phyloP scores from a whole-genome alignment of 768 basidiomycete genomes.

The Agrocybe praecox region DNA sequence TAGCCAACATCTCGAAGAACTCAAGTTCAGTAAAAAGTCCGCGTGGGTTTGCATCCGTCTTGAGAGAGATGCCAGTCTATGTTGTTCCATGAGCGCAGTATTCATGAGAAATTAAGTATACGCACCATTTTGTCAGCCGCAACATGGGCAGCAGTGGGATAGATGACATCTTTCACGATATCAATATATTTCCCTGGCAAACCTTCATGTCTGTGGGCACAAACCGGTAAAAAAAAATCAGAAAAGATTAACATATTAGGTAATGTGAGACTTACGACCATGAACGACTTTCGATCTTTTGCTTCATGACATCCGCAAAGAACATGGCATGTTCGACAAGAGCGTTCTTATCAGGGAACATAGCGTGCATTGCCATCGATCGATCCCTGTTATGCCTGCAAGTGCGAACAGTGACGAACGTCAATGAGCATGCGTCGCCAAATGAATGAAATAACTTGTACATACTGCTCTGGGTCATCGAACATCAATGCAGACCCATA shows the following conservation, averaged over 20 bases:
- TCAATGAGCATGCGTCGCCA: not conserved
- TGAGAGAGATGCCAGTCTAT: slow-evolving; percentile 47
- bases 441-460: not conserved
- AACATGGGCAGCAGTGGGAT: slow-evolving; percentile 42
- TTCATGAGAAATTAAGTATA: not conserved
- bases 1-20: slow-evolving; percentile 44
- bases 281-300: slow-evolving; percentile 31
- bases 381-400: slow-evolving; percentile 33
- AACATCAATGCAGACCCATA: slow-evolving; percentile 43
- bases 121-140: slow-evolving; percentile 26
- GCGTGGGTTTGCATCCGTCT: slow-evolving; percentile 44
- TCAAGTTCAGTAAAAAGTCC: slow-evolving; percentile 50
- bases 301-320: slow-evolving; percentile 28
- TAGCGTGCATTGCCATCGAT: slow-evolving; percentile 28
- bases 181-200: slow-evolving; percentile 42
- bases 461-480: slow-evolving; percentile 35
- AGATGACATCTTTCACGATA: slow-evolving; percentile 51
- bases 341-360: slow-evolving; percentile 36
- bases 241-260: not conserved
- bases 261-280: slow-evolving; percentile 7
- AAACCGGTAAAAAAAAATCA: not conserved
- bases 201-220: slow-evolving; percentile 25
- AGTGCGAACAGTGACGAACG: not conserved
- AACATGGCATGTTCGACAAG: slow-evolving; percentile 28
- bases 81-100: not conserved